A percentile compares a stretch with the other conserved stretches of the same genome.
Evolutionary conservation across 148 eudicot species (phyloP).

Genomic region (Selenicereus undatus): DNA sequence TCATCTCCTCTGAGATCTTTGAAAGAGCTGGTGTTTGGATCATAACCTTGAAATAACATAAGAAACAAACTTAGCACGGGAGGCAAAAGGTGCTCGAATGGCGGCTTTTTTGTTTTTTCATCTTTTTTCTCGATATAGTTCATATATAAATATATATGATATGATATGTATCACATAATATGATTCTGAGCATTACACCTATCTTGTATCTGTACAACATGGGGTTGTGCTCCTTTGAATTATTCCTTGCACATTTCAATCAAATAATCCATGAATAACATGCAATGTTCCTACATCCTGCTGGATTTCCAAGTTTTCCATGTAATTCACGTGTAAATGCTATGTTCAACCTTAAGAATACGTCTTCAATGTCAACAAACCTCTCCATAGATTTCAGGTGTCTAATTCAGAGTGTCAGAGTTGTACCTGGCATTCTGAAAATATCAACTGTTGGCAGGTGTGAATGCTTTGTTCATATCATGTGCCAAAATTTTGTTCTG

Average conservation of each 20-base stretch:
- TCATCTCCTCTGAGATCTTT: constrained; percentile 56
- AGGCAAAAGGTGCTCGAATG: not conserved
- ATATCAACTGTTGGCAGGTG: too few species aligned
- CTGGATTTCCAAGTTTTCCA: not conserved
- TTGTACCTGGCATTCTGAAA: too few species aligned
- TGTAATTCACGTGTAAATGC: not conserved
- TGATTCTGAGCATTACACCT: constrained; percentile 1
- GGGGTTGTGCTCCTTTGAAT: constrained; percentile 8
- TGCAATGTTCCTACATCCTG: not conserved
- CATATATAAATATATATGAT: not conserved
- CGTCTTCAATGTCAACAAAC: not conserved
- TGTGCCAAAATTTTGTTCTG: too few species aligned
- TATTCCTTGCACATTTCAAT: not conserved
- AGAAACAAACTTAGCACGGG: not conserved
- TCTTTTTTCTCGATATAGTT: not conserved
- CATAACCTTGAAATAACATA: constrained; percentile 14
- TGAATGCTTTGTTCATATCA: too few species aligned
- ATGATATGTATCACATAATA: not conserved
- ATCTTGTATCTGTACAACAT: not conserved
- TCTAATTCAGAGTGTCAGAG: not conserved
- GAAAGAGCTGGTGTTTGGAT: constrained; percentile 50
- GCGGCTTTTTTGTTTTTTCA: not conserved
- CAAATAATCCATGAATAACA: not conserved
- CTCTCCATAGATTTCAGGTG: not conserved
- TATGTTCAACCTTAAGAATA: not conserved